Percentiles rank a stretch among this genome's conserved stretches.
These are phyloP conservation scores for Fomitiporia mediterranea DNA, from an alignment of 1,284 basidiomycete species.

Conservation along the genomic window DNA sequence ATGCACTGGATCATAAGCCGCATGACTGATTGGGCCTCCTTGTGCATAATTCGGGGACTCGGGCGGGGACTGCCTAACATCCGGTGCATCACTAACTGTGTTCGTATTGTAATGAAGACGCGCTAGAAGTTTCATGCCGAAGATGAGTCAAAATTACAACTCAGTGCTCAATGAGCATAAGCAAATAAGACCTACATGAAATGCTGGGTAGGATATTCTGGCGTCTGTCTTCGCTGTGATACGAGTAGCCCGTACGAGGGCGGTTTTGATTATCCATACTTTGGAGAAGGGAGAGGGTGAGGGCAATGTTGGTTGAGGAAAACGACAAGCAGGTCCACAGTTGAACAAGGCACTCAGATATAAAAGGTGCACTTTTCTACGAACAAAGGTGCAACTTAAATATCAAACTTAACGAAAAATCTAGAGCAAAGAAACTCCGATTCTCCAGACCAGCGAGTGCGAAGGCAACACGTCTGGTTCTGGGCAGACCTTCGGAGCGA, in stretches of 20 bases:
- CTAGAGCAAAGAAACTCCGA: constrained; percentile 5
- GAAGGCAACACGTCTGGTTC: constrained; percentile 8
- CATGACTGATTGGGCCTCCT: constrained; percentile 2
- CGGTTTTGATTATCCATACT: constrained; percentile 14
- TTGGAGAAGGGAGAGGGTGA: constrained; percentile 1
- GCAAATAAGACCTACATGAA: constrained; percentile 13
- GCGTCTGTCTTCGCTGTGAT: constrained; percentile 10
- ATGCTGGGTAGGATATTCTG: constrained; percentile 16
- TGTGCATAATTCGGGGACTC: constrained; percentile 8
- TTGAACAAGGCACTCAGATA: constrained; percentile 12
- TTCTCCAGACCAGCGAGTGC: constrained; percentile 7
- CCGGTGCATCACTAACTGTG: not conserved
- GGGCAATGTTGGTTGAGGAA: constrained; percentile 9
- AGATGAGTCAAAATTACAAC: not conserved
- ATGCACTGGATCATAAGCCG: constrained; percentile 20
- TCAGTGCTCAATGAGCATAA: not conserved
- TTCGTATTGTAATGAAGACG: constrained; percentile 2
- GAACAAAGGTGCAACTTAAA: constrained; percentile 11
- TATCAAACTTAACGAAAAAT: constrained; percentile 5
- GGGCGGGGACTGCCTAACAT: constrained; percentile 5
- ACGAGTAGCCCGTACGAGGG: constrained; percentile 3
- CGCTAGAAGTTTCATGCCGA: not conserved
- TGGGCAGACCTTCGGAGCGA: not conserved
- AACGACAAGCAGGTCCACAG: constrained; percentile 1
- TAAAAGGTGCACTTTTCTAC: constrained; percentile 11